Percentiles rank a stretch among this genome's conserved stretches.
phyloP scores from a whole-genome alignment of 805 yeast species.

The Tetrapisispora nanseiensis region DNA sequence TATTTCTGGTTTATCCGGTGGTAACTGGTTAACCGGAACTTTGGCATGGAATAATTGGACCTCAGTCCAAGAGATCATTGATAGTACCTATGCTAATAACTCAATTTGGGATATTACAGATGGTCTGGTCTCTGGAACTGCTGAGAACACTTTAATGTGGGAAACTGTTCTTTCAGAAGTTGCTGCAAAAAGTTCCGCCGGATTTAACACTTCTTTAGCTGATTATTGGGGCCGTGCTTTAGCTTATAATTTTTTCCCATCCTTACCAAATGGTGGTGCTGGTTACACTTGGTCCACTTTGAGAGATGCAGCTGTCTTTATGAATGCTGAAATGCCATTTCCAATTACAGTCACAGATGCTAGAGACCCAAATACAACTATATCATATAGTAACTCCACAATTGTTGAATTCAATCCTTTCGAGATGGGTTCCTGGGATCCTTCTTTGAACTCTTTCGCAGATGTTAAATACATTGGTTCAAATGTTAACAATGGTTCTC shows the following conservation, averaged over 20 bases:
- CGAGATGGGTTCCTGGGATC: conserved; percentile 86
- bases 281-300: conserved; percentile 52
- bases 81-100: conserved; percentile 24
- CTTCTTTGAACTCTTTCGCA: conserved; percentile 54
- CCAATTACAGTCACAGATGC: conserved; percentile 63
- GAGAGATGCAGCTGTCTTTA: conserved; percentile 51
- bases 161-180: conserved; percentile 44
- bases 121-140: conserved; percentile 47
- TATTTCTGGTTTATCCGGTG: conserved; percentile 74
- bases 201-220: conserved; percentile 56
- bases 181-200: conserved; percentile 46
- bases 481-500: conserved; percentile 47
- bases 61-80: conserved; percentile 49
- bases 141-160: conserved; percentile 44
- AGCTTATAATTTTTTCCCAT: conserved; percentile 63
- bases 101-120: conserved; percentile 63
- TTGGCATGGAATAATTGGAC: conserved; percentile 66
- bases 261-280: conserved; percentile 50
- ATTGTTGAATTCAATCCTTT: conserved; percentile 55
- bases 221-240: conserved; percentile 77
- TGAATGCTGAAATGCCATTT: conserved; percentile 58
- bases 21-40: conserved; percentile 72
- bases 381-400: conserved; percentile 61
- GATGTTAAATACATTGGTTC: conserved; percentile 67
- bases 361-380: conserved; percentile 48